phyloP scores from a whole-genome alignment of 2,329 filamentous ascomycete genomes.

The Meredithiella fracta region DNA sequence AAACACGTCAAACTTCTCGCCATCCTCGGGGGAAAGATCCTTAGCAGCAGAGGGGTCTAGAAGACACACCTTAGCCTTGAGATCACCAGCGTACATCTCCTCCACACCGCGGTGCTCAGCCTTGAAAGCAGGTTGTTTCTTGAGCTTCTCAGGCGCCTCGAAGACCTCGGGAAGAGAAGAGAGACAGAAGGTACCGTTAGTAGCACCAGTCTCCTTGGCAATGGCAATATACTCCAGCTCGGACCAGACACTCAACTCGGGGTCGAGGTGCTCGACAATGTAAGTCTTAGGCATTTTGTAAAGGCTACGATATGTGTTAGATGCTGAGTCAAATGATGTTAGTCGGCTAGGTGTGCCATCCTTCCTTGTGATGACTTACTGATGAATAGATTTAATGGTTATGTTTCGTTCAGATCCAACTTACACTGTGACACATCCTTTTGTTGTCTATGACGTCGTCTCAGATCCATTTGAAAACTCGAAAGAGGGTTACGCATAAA shows the following conservation, averaged over 20 bases:
- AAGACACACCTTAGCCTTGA: constrained; percentile 64
- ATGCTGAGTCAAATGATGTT: neutral
- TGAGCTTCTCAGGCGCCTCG: constrained; percentile 43
- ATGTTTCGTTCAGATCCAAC: neutral
- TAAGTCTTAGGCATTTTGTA: constrained; percentile 38
- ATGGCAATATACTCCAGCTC: constrained; percentile 83
- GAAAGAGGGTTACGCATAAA: neutral
- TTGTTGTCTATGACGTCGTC: neutral
- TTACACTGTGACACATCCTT: neutral
- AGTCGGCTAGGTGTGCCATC: too few species aligned
- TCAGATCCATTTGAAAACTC: neutral
- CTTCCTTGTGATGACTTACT: too few species aligned
- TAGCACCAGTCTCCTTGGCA: constrained; percentile 56
- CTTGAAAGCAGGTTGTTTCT: constrained; percentile 43
- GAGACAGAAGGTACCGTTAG: constrained; percentile 56
- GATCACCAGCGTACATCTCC: constrained; percentile 52
- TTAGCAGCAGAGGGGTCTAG: constrained; percentile 70
- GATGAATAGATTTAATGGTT: too few species aligned
- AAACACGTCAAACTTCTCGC: constrained; percentile 70
- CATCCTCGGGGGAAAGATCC: constrained; percentile 73
- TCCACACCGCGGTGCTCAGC: constrained; percentile 68
- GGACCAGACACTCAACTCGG: constrained; percentile 87
- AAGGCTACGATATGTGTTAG: neutral
- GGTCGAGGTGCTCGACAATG: constrained; percentile 92
- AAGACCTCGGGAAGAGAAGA: constrained; percentile 62